A percentile compares a stretch with the other conserved stretches of the same genome.
These are phyloP conservation scores for Lyophyllum shimeji DNA, from an alignment of 768 basidiomycete species.

Conservation along the genomic window DNA sequence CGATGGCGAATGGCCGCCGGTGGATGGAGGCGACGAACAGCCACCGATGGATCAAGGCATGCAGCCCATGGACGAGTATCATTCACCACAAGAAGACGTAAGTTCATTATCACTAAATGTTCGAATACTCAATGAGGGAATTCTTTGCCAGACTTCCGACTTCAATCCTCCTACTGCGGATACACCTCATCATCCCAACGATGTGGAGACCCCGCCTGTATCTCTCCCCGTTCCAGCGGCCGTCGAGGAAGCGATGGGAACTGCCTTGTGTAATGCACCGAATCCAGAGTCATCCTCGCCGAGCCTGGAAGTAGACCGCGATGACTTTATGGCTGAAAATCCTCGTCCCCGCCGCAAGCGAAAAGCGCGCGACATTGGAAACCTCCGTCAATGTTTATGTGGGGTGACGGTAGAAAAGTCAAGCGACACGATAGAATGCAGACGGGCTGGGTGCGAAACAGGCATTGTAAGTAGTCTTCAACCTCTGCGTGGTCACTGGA, in stretches of 20 bases:
- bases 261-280: neutral
- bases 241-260: neutral
- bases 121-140: neutral
- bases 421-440: slow-evolving; percentile 5
- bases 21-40: neutral
- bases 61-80: neutral
- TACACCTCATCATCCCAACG: neutral
- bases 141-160: neutral
- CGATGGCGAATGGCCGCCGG: neutral
- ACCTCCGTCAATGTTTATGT: slow-evolving; percentile 7
- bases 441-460: neutral
- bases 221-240: neutral
- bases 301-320: neutral
- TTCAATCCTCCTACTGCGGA: neutral
- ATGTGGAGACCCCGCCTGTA: neutral
- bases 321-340: neutral
- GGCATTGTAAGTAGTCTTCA: neutral
- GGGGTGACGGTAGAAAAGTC: slow-evolving; percentile 1
- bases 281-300: neutral
- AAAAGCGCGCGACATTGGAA: neutral
- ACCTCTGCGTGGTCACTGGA: neutral
- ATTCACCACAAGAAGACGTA: neutral
- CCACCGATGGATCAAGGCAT: neutral
- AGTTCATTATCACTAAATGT: neutral
- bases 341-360: slow-evolving; percentile 1